Evolutionary conservation across 1,139 yeast genomes (phyloP), one percentile per base, ranked within the genome.

Genomic region (Yamadazyma diospyri): DNA sequence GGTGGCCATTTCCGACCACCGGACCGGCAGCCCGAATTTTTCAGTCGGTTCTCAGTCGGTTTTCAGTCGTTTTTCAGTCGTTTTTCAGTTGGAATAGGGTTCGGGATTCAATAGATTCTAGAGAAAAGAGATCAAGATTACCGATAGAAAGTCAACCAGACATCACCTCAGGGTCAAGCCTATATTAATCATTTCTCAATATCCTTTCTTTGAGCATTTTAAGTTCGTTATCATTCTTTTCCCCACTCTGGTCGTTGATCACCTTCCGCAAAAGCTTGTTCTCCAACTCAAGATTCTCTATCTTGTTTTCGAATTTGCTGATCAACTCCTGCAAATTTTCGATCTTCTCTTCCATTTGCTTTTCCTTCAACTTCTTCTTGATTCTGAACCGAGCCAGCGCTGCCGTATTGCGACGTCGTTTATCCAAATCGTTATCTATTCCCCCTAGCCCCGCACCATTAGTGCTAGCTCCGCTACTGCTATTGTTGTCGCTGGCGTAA

Each of bases 271-370:
- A 68, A 61, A 92, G 71, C 50, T 77, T 76, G 64, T 87, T 87
- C 59, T 87, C 96, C 82, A 83, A 79, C 57, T 86, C 94, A 42
- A 73, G 51, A 21, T 71, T 63, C 47, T 63, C 64, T 41, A 74
- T 60, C 41, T 64, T 66, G 45, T 59, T 58, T 43, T 72, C 76
- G 42, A 71, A 63, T 7, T 40, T 37, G 14, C 46, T 46, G 22
- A 73, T 64, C 38, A 55, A 56, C 17, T 61, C 69, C 42, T 66
- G 66, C 40, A 76, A 62, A 27, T 62, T 63, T 37, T 57, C 62
- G 27, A 77, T 62, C 34, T 53, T 65, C 39, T 66, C 62, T 45
- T 73, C 77, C 78, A 78, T 69, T 48, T 75, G 77, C 50, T 70
- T 72, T 47, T 76, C 81, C 55, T 69, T 74, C 48, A 69, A 50